Percentiles rank a stretch among this genome's conserved stretches.
These are phyloP conservation scores for Lentinula aciculospora DNA, from an alignment of 768 basidiomycete genomes.

Conservation along the genomic window DNA sequence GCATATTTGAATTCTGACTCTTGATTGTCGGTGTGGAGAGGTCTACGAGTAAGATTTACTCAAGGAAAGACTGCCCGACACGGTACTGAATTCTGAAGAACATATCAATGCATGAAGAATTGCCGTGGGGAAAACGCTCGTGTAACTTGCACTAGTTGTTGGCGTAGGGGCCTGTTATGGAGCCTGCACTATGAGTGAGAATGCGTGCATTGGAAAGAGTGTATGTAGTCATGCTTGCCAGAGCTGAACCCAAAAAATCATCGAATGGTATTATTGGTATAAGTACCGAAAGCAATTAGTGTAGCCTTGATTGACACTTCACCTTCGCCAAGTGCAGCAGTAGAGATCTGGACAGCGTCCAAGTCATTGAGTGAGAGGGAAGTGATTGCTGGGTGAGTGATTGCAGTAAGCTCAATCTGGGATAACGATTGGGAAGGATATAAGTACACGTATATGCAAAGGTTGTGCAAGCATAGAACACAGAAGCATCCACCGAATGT, in stretches of 20 bases:
- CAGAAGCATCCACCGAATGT: neutral
- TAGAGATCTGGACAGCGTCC: conserved; percentile 29
- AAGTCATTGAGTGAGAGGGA: conserved; percentile 27
- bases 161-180: conserved; percentile 32
- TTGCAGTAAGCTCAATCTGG: conserved; percentile 3
- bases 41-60: neutral
- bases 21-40: neutral
- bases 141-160: conserved; percentile 38
- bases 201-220: conserved; percentile 26
- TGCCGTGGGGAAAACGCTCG: conserved; percentile 35
- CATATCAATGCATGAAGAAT: conserved; percentile 15
- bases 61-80: neutral
- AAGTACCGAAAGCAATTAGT: conserved; percentile 35
- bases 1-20: conserved; percentile 53
- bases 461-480: no score
- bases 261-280: conserved; percentile 31
- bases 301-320: conserved; percentile 35
- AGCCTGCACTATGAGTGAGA: conserved; percentile 39
- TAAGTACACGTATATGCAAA: no score
- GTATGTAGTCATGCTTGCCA: conserved; percentile 21
- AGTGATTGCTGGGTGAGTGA: conserved; percentile 37
- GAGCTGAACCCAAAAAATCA: conserved; percentile 30
- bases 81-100: neutral
- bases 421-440: neutral
- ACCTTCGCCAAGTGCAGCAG: conserved; percentile 24